These are phyloP conservation scores for Elaeagnus macrophylla DNA, from an alignment of 306 rosid genomes.

Conservation along the genomic window DNA sequence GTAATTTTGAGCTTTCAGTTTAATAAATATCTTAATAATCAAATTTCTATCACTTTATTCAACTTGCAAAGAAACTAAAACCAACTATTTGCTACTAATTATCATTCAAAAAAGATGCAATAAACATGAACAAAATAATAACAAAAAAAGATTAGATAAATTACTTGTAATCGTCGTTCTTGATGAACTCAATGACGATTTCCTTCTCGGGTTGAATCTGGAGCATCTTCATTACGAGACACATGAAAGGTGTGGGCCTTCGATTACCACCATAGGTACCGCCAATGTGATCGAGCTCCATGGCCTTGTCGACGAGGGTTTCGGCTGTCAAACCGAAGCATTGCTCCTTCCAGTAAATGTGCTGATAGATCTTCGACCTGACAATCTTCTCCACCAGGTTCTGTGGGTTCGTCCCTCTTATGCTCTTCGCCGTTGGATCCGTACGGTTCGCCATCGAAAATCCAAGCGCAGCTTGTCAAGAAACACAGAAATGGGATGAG, in stretches of 20 bases:
- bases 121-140: background rate
- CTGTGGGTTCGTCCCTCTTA: constrained; percentile 93
- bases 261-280: constrained; percentile 92
- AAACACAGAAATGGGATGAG: background rate
- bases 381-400: constrained; percentile 89
- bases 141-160: background rate
- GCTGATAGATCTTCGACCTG: constrained; percentile 88
- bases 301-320: constrained; percentile 91
- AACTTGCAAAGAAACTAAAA: background rate
- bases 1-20: too few relatives aligned
- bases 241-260: constrained; percentile 89
- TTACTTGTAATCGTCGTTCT: constrained; percentile 86
- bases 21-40: too few relatives aligned
- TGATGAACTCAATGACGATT: constrained; percentile 87
- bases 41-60: background rate
- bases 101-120: background rate
- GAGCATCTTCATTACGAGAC: constrained; percentile 95
- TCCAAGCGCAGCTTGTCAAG: background rate
- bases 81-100: background rate
- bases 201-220: constrained; percentile 99
- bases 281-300: constrained; percentile 95
- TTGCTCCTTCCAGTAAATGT: constrained; percentile 95
- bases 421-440: constrained; percentile 89
- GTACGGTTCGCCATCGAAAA: constrained; percentile 81
- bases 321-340: constrained; percentile 96